Evolutionary conservation across 139 green algal genomes (phyloP), one percentile per base, ranked within the genome.

Genomic region (Pleodorina starrii): DNA sequence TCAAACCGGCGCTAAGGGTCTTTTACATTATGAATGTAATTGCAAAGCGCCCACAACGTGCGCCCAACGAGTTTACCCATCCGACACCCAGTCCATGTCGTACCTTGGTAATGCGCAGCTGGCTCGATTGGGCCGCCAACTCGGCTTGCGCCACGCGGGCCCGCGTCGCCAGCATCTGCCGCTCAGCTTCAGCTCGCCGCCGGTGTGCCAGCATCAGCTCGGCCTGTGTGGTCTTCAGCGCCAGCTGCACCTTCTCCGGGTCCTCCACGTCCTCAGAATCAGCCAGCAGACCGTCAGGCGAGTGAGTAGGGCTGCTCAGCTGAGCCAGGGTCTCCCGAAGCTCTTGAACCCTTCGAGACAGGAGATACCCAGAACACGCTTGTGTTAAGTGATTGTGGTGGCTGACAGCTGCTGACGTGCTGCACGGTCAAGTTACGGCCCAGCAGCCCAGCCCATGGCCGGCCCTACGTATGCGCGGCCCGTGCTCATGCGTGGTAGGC

Each of bases 41-140:
- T n/a, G n/a, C n/a, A n/a, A n/a, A n/a, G n/a, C n/a, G n/a, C n/a
- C n/a, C n/a, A n/a, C n/a, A n/a, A n/a, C n/a, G n/a, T n/a, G n/a
- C n/a, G n/a, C n/a, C n/a, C n/a, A n/a, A n/a, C n/a, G 54, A 7
- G 6, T 4, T 32, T 32, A 66, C 7, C 29, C 5, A 12, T 27
- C 29, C 21, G 7, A 66, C 54, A 66, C 54, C 54, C 9, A 2
- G 21, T 25, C 54, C 54, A 25, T 66, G 29, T 25, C 78, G 0
- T 59, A 88, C 82, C 82, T 79, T 88, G 23, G 35, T 80, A 25
- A 88, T 48, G n/a, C 82, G 66, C 5, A 88, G 82, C 46, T 88
- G 82, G 82, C 82, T 54, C 2, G 66, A 40, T 21, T 88, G 59
- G 11, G 23, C 82, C 3, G 44, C 44, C 1, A 79, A 6, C 21